These are phyloP conservation scores for Diversispora eburnea DNA, from an alignment of 192 early-diverging fungal species.

Conservation along the genomic window DNA sequence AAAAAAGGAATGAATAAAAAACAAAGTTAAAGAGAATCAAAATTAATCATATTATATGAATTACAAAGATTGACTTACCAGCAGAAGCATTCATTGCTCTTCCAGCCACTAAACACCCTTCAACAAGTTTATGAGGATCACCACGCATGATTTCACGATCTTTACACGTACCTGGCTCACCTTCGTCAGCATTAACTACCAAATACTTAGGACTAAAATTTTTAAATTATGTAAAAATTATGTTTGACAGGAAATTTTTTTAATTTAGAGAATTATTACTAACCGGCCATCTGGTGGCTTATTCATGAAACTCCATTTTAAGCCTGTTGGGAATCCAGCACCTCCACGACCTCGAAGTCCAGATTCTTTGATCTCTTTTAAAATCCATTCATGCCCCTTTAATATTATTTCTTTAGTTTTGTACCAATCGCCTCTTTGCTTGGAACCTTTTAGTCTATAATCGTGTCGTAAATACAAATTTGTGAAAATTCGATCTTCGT, in stretches of 20 bases:
- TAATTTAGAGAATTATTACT: background rate
- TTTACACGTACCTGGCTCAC: conserved; percentile 98
- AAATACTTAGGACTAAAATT: conserved; percentile 79
- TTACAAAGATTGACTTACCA: conserved; percentile 32
- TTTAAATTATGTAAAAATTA: background rate
- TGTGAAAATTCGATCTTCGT: conserved; percentile 97
- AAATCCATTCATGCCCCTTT: conserved; percentile 97
- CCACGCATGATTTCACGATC: conserved; percentile 94
- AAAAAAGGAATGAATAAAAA: background rate
- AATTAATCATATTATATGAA: background rate
- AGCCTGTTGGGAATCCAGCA: conserved; percentile 95
- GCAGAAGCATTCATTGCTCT: conserved; percentile 96
- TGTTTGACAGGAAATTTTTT: no score
- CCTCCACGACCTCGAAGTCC: conserved; percentile 93
- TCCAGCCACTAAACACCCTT: conserved; percentile 95
- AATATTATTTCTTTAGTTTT: conserved; percentile 97
- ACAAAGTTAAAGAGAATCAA: background rate
- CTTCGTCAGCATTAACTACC: conserved; percentile 98
- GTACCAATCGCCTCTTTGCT: conserved; percentile 98
- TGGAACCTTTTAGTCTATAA: conserved; percentile 80
- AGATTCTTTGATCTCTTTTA: conserved; percentile 95
- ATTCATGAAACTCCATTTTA: conserved; percentile 99
- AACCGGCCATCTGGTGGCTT: conserved; percentile 79
- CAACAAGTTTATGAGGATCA: conserved; percentile 91
- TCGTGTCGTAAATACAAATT: conserved; percentile 95